phyloP scores from a whole-genome alignment of 2,329 filamentous ascomycete species.

The Pseudogymnoascus sp. region DNA sequence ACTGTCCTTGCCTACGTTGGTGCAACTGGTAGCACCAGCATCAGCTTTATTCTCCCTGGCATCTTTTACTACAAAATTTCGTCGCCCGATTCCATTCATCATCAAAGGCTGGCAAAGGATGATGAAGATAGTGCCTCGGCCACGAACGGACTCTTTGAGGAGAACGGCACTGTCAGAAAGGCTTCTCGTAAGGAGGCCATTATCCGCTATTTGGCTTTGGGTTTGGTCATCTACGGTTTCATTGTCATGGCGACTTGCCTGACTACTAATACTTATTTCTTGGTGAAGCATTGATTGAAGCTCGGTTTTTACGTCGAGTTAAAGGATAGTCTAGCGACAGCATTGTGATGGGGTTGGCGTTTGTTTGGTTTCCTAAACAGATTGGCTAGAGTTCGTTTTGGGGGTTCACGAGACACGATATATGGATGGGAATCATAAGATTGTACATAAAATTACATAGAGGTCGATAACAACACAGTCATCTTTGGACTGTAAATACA shows the following conservation, averaged over 20 bases:
- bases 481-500: conserved; percentile 6
- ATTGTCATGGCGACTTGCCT: conserved; percentile 87
- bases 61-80: conserved; percentile 99
- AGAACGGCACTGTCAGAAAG: conserved; percentile 31
- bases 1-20: conserved; percentile 92
- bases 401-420: conserved; percentile 1
- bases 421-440: conserved; percentile 5
- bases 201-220: conserved; percentile 67
- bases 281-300: conserved; percentile 27
- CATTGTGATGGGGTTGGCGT: conserved; percentile 19
- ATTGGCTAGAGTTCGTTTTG: not conserved
- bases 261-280: conserved; percentile 75
- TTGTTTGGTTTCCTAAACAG: not conserved
- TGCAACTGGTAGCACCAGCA: conserved; percentile 86
- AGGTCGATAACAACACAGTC: conserved; percentile 5
- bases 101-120: conserved; percentile 81
- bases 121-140: conserved; percentile 69
- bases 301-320: not conserved
- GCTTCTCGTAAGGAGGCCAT: conserved; percentile 46
- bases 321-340: conserved; percentile 3
- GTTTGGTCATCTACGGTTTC: conserved; percentile 72
- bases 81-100: conserved; percentile 74
- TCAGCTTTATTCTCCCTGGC: conserved; percentile 92
- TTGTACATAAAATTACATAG: conserved; percentile 10
- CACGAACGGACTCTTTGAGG: conserved; percentile 29